Percentiles rank a stretch among this genome's conserved stretches.
phyloP scores from a whole-genome alignment of 2,329 filamentous ascomycete genomes.

The Raffaelea arxii region DNA sequence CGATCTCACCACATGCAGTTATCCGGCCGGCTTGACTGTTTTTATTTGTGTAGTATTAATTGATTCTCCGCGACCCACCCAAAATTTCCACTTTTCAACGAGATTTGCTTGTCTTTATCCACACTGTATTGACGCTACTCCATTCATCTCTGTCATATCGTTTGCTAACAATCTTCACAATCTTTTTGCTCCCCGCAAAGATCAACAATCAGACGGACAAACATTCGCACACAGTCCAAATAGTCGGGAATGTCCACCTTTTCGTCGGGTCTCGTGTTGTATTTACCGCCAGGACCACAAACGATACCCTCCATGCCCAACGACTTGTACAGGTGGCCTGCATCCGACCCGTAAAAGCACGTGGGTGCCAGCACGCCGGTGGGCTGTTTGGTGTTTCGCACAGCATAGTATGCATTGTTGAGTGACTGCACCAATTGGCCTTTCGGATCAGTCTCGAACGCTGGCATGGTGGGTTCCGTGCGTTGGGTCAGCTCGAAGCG shows the following conservation, averaged over 20 bases:
- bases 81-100: too few species aligned
- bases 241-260: conserved; percentile 18
- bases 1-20: too few species aligned
- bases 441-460: conserved; percentile 14
- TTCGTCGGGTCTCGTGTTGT: conserved; percentile 18
- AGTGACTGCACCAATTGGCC: conserved; percentile 13
- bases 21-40: too few species aligned
- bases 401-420: conserved; percentile 13
- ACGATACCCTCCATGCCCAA: conserved; percentile 18
- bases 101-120: too few species aligned
- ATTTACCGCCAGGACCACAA: conserved; percentile 17
- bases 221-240: conserved; percentile 17
- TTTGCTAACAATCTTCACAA: too few species aligned
- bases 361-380: conserved; percentile 17
- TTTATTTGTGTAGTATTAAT: too few species aligned
- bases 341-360: conserved; percentile 18
- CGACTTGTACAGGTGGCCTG: conserved; percentile 16
- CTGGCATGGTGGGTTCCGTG: conserved; percentile 17
- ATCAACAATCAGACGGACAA: conserved; percentile 18
- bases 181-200: conserved; percentile 14
- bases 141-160: too few species aligned
- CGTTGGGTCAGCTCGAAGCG: conserved; percentile 15
- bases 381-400: conserved; percentile 13
- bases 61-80: too few species aligned
- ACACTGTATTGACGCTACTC: too few species aligned